A percentile compares a stretch with the other conserved stretches of the same genome.
These are phyloP conservation scores for Hyaloscypha hepaticicola DNA, from an alignment of 495 filamentous ascomycete species.

Conservation along the genomic window DNA sequence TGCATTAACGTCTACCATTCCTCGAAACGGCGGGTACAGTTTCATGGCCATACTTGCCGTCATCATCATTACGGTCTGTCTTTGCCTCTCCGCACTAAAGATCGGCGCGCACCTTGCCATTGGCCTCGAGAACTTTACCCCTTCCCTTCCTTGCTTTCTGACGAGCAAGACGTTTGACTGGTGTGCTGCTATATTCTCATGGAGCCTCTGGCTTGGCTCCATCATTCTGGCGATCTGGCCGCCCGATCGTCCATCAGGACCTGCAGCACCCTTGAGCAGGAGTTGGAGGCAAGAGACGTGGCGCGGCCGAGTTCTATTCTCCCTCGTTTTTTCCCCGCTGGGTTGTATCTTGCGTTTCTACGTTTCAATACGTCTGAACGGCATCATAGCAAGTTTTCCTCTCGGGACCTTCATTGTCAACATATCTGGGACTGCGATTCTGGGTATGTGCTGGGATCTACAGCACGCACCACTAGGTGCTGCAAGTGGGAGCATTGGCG, in stretches of 20 bases:
- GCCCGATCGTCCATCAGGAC: constrained; percentile 54
- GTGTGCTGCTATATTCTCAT: constrained; percentile 57
- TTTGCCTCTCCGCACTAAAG: constrained; percentile 66
- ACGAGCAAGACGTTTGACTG: constrained; percentile 62
- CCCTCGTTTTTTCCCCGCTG: constrained; percentile 78
- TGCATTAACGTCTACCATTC: constrained; percentile 9
- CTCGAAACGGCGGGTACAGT: constrained; percentile 70
- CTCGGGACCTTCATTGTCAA: constrained; percentile 90
- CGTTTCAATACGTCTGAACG: constrained; percentile 63
- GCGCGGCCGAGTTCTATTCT: constrained; percentile 71
- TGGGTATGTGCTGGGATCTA: constrained; percentile 68
- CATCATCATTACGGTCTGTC: constrained; percentile 60
- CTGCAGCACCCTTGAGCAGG: constrained; percentile 14
- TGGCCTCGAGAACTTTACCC: constrained; percentile 49
- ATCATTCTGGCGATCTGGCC: constrained; percentile 71
- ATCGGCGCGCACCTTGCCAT: constrained; percentile 76
- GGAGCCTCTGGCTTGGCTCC: constrained; percentile 73
- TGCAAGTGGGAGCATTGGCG: constrained; percentile 22
- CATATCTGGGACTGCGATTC: constrained; percentile 62
- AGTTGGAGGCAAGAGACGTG: constrained; percentile 50
- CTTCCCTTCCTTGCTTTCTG: constrained; percentile 54
- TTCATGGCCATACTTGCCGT: constrained; percentile 78
- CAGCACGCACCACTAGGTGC: constrained; percentile 51
- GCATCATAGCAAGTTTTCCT: constrained; percentile 64
- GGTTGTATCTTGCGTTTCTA: constrained; percentile 79